Base-by-base conservation (phyloP, 805 yeast species). In the Candida ulmi region DNA sequence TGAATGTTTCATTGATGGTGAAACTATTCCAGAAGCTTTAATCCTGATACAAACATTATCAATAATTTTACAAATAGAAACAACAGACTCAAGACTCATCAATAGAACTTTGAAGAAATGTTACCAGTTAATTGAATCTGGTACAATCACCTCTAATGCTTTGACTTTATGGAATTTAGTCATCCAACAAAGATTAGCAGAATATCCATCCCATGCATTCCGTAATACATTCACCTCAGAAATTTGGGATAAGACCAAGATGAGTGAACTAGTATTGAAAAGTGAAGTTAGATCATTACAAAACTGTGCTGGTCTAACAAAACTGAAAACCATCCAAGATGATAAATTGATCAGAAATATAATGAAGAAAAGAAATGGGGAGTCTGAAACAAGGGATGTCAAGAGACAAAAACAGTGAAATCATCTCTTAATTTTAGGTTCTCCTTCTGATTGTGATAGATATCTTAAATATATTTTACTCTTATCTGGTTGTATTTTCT, bases 1-100 rank as follows among this genome's bases (percentile, higher is more conserved):
- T 60, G 93, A 84, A 49, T 70, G 81, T 39, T 83, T 71, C 50
- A 52, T 46, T 3, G 68, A 76, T 32, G 78, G 80, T 11, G 85
- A 78, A 27, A 65, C 81, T 1, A 54, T 72, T 16, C 70, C 80
- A n/a, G 91, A 85, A 55, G 58, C 76, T 30, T 61, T 70, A 1
- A 58, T 82, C 17, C 38, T 83, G 5, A 41, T 80, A 5, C 83
- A 81, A 47, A 65, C 76, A 3, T 48, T 81, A 9, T 63, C 77
- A 1, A 63, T 68, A 3, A 29, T 65, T 11, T 54, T 60, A 13
- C 58, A 55, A 38, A 40, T 53, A 4, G 43, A 48, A 9, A 36
- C 61, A 15, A 31, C 40, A 15, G 46, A 35, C 17, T 29, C 33
- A 17, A 48, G 59, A 25, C 55, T 57, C 25, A 55, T 80, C 9